Evolutionary conservation across 73 alveolate species (phyloP).

Genomic region (Uronychia binucleata): DNA sequence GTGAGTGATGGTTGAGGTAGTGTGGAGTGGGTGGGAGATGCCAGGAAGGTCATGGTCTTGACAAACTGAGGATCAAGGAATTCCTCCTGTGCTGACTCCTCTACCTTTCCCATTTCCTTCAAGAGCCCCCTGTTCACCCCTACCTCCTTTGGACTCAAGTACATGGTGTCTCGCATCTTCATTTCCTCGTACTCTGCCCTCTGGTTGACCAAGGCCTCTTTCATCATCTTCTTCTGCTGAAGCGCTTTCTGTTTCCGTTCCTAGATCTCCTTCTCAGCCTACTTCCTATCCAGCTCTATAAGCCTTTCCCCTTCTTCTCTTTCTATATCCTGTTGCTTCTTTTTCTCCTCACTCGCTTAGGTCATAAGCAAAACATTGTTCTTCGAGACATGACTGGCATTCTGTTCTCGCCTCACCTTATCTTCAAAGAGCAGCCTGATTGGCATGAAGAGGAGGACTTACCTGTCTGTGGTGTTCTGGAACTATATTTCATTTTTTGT

Average conservation of each 20-base stretch:
- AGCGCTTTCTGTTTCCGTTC: not conserved
- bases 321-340: not conserved
- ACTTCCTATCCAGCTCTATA: not conserved
- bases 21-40: not conserved
- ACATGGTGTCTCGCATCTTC: not conserved
- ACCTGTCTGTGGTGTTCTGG: not conserved
- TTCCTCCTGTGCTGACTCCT: not conserved
- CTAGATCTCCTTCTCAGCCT: not conserved
- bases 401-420: not conserved
- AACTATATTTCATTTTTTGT: not conserved
- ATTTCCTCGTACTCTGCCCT: not conserved
- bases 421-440: not conserved
- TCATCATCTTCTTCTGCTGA: not conserved
- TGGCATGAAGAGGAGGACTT: not conserved
- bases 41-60: not conserved
- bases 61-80: not conserved
- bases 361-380: not conserved
- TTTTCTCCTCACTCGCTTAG: not conserved
- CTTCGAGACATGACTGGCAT: not conserved
- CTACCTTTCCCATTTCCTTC: not conserved
- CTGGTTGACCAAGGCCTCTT: not conserved
- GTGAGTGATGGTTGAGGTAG: no score
- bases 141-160: not conserved
- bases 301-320: not conserved
- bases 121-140: not conserved